Evolutionary conservation across 805 yeast genomes (phyloP), one percentile per base, ranked within the genome.

Genomic region (Cyberlindnera euphorbiae): DNA sequence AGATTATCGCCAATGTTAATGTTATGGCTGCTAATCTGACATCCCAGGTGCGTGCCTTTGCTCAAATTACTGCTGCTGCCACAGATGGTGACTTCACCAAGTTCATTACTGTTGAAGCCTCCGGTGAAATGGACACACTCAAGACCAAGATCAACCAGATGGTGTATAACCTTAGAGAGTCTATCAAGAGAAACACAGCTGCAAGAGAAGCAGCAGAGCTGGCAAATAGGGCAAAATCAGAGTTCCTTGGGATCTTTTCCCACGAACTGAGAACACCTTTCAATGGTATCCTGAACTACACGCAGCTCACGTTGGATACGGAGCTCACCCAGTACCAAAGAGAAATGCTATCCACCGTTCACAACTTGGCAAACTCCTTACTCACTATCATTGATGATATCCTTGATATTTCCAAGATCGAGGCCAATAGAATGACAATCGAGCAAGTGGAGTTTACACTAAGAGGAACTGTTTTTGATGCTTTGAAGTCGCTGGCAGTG

Each of bases 131-230:
- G 95, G 77, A 70, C 44, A 44, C 58, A 0, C 51, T 77, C 39
- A 69, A 70, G 44, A 73, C 72, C 13, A 67, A 73, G 47, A 72
- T 73, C 44, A 73, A 82, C 59, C 89, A 81, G 65, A 82, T 82
- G 93, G 95, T 86, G 55, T 73, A 81, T 48, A 83, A 85, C 53
- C 69, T 86, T 54, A 72, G 95, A 59, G 96, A 86, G 57, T 82
- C 93, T 4, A 86, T 86, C 56, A 94, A 86, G 62, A 77, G 95
- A 57, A 86, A 86, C 55, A 85, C 96, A 0, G 93, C 90, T 10
- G 95, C 95, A 2, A 78, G 96, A 62, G 95, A 86, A 60, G 95
- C 95, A 24, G 96, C 96, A 21, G 96, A 86, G 55, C 67, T 84
- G 47, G 95, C 95, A 5, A 86, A 86, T 59, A 72, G 86, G 45